Evolutionary conservation across 768 basidiomycete species (phyloP), one percentile per base, ranked within the genome.

Genomic region (Hysterangium stoloniferum): DNA sequence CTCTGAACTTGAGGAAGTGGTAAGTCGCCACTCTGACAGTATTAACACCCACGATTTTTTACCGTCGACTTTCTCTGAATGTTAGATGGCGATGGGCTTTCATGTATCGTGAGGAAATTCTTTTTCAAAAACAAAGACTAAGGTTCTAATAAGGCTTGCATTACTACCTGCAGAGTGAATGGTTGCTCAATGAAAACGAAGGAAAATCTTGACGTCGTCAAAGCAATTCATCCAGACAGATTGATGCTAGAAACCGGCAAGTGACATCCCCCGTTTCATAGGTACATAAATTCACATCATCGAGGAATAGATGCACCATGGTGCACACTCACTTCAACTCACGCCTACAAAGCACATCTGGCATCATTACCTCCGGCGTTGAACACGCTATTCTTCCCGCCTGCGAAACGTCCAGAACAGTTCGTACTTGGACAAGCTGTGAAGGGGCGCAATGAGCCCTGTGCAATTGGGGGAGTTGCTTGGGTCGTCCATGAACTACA

Each of bases 371-470:
- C 80, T 0, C 49, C 67, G 1, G 51, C 66, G 8, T 65, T 81
- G 19, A 72, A 68, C 29, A 59, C 67, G 1, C 57, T 72, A 12
- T 86, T 78, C 61, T 71, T 77, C 50, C 79, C 81, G 1, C 62
- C 64, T 1, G 64, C 72, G 2, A 73, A 68, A 28, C 75, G 77
- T 47, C 72, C 78, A 1, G 80, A 86, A 48, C 70, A 72, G 1
- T 86, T 82, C 59, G 67, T 71, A 19, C 56, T 57, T 9, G 84
- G 80, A 0, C 76, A 73, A 53, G 68, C 78, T 2, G 79, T 88
- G 35, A 90, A 89, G 64, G 84, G 86, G 3, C 71, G 89, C 34
- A 87, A 84, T 57, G 89, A 91, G 59, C 86, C 88, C 4, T 67
- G 64, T 29, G 67, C 75, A 1, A 74, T 84, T 20, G 83, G 82